A percentile compares a stretch with the other conserved stretches of the same genome.
These are phyloP conservation scores for Penicillium goetzii DNA, from an alignment of 495 filamentous ascomycete genomes.

Conservation along the genomic window DNA sequence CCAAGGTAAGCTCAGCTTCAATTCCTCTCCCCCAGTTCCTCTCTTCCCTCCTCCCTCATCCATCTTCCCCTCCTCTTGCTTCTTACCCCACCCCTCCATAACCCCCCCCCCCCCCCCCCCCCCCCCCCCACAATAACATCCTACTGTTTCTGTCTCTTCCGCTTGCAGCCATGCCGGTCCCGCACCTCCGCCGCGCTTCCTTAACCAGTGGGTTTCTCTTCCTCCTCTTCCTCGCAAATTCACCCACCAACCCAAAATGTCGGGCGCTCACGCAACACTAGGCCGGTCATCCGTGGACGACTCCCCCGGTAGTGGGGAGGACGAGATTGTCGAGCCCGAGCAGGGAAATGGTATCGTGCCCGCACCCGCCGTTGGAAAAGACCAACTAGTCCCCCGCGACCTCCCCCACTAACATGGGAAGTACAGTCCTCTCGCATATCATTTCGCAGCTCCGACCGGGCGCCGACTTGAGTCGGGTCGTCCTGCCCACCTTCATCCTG, in stretches of 20 bases:
- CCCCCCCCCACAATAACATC: neutral
- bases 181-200: conserved; percentile 37
- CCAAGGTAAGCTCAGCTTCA: conserved; percentile 34
- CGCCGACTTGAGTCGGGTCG: conserved; percentile 91
- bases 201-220: conserved; percentile 31
- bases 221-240: conserved; percentile 8
- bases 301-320: conserved; percentile 53
- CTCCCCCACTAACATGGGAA: neutral
- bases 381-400: neutral
- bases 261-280: conserved; percentile 39
- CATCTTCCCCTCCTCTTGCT: conserved; percentile 22
- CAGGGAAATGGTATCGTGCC: conserved; percentile 56
- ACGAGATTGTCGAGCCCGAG: conserved; percentile 77
- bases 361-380: neutral
- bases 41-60: conserved; percentile 21
- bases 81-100: conserved; percentile 7
- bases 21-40: conserved; percentile 7
- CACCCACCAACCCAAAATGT: conserved; percentile 30
- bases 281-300: conserved; percentile 63
- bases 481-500: conserved; percentile 95
- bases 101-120: too few species aligned
- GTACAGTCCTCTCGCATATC: conserved; percentile 84
- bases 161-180: conserved; percentile 38
- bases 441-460: conserved; percentile 96
- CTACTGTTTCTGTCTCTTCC: conserved; percentile 17